Evolutionary conservation across 106 monocot species (phyloP).

Genomic region (Phalaenopsis equestris): DNA sequence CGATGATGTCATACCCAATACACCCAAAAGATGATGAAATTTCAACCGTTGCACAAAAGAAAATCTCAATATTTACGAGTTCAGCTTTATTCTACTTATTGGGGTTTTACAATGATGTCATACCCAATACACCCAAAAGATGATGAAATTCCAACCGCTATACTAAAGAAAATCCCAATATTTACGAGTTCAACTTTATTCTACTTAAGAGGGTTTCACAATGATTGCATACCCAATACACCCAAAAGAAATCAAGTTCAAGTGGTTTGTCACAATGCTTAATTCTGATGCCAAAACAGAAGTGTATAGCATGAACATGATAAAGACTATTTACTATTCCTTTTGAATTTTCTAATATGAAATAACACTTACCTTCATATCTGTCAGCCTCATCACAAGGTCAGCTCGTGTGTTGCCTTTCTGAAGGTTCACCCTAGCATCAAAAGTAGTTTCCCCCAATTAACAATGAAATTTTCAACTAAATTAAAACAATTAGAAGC

Average conservation of each 20-base stretch:
- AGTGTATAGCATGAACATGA: background rate
- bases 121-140: too few relatives aligned
- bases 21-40: too few relatives aligned
- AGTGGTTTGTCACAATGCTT: background rate
- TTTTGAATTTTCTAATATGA: background rate
- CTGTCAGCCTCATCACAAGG: conserved; percentile 37
- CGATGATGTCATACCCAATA: too few relatives aligned
- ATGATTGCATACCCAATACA: background rate
- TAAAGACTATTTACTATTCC: background rate
- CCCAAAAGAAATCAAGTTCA: background rate
- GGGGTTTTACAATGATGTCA: too few relatives aligned
- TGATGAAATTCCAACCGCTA: too few relatives aligned
- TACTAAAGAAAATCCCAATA: too few relatives aligned
- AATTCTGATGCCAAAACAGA: background rate
- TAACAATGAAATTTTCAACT: background rate
- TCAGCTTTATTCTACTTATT: too few relatives aligned
- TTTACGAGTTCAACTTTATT: too few relatives aligned
- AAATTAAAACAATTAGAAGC: conserved; percentile 1
- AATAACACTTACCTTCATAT: conserved; percentile 47
- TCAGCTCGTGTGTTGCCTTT: conserved; percentile 68
- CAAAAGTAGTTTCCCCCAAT: conserved; percentile 11
- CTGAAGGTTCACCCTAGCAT: conserved; percentile 60
- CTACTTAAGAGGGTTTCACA: too few relatives aligned
- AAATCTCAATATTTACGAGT: too few relatives aligned
- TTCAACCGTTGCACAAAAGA: too few relatives aligned